A percentile compares a stretch with the other conserved stretches of the same genome.
Conservation (phyloP, 2,329 filamentous ascomycete genomes). For the Diaporthe caulivora region DNA sequence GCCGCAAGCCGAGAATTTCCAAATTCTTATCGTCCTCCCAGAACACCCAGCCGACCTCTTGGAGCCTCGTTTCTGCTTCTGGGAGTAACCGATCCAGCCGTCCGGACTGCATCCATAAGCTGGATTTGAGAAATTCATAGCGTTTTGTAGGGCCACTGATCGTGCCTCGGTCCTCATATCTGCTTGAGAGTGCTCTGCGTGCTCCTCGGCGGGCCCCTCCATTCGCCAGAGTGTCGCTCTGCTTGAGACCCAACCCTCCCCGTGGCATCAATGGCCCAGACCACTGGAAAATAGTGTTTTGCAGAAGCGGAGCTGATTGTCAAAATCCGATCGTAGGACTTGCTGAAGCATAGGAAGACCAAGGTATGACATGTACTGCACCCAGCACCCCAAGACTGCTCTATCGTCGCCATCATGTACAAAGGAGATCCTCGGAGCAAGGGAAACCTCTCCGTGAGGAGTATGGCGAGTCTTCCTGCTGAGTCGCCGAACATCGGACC, state of each 20-base stretch:
- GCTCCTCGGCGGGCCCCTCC: too few species aligned
- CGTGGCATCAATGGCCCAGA: too few species aligned
- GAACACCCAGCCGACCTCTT: neutral
- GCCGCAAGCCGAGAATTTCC: too few species aligned
- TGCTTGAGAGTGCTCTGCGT: too few species aligned
- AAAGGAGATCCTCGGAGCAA: neutral
- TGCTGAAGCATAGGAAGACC: conserved; percentile 1
- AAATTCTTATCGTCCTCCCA: neutral
- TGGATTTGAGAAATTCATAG: too few species aligned
- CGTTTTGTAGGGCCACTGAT: too few species aligned
- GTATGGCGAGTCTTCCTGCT: neutral
- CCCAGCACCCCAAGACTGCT: accelerated
- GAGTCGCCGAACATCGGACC: neutral
- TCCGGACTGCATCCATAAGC: neutral
- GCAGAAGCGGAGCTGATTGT: neutral
- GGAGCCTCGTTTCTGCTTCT: neutral
- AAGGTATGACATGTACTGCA: neutral
- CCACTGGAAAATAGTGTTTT: neutral
- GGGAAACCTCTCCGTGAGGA: neutral
- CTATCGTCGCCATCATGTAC: accelerated
- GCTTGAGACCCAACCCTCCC: too few species aligned
- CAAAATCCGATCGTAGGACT: neutral
- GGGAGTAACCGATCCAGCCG: too few species aligned
- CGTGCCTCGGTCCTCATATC: too few species aligned
- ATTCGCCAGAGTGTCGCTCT: too few species aligned